Percentiles rank a stretch among this genome's conserved stretches.
Conservation (phyloP, 1,139 yeast species). For the Ashbya aceris region DNA sequence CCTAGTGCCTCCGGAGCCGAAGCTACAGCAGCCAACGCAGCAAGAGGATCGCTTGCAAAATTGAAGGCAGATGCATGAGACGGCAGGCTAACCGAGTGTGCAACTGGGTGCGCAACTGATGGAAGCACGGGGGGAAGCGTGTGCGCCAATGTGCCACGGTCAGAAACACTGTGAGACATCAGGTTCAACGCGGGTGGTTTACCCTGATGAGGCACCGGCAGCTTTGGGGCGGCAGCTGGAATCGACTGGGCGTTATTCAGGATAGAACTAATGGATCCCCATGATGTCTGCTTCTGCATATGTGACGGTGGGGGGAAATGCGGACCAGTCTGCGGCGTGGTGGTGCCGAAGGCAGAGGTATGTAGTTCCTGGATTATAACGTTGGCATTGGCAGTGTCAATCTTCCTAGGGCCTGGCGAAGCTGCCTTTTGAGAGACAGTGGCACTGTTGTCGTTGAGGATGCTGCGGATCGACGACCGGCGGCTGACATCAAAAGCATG, state of each 20-base stretch:
- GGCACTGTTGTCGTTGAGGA: conserved; percentile 7
- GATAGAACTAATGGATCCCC: conserved; percentile 1
- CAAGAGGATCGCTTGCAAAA: conserved; percentile 29
- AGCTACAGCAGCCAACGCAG: conserved; percentile 32
- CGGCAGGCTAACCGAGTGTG: conserved; percentile 4
- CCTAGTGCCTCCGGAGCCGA: conserved; percentile 27
- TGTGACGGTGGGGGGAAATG: not conserved
- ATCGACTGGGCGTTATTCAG: not conserved
- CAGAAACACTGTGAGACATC: not conserved
- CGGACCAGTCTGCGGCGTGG: not conserved
- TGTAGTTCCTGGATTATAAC: conserved; percentile 11
- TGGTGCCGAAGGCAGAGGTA: conserved; percentile 2
- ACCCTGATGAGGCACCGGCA: too few relatives aligned
- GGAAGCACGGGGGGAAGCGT: conserved; percentile 5
- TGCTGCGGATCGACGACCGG: conserved; percentile 11
- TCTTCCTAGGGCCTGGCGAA: not conserved
- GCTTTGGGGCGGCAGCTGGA: not conserved
- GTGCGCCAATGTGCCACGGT: not conserved
- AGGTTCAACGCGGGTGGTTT: too few relatives aligned
- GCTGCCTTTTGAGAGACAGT: not conserved
- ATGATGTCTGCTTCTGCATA: not conserved
- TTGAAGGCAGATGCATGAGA: conserved; percentile 13
- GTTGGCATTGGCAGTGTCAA: conserved; percentile 2
- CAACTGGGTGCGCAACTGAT: conserved; percentile 3
- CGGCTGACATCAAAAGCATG: conserved; percentile 6